phyloP scores from a whole-genome alignment of 352 stramenopile genomes.

The Globisporangium carolinianum region DNA sequence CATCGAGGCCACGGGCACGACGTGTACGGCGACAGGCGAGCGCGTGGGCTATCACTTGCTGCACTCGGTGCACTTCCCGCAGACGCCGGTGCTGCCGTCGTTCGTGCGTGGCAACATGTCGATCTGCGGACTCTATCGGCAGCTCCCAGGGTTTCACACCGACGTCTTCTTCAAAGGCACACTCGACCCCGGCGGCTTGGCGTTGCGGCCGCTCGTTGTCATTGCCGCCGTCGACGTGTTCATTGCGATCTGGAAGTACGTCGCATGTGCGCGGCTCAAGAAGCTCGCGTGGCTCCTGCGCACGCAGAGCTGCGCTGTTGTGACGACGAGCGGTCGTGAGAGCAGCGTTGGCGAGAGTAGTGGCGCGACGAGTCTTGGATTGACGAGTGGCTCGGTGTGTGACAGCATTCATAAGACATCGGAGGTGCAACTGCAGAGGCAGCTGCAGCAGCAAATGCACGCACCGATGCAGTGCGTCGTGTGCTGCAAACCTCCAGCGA shows the following conservation, averaged over 20 bases:
- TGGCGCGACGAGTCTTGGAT: background rate
- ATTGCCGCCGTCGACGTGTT: conserved; percentile 25
- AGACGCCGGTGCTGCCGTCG: conserved; percentile 1
- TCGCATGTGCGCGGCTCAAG: conserved; percentile 6
- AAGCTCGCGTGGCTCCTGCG: conserved; percentile 12
- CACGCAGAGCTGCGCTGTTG: background rate
- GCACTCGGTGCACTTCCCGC: conserved; percentile 24
- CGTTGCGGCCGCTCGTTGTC: conserved; percentile 23
- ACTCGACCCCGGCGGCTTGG: conserved; percentile 23
- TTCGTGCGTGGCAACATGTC: conserved; percentile 38
- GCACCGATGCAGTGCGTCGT: conserved; percentile 2
- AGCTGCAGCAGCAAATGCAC: background rate
- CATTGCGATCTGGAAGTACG: conserved; percentile 18
- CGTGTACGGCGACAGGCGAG: conserved; percentile 15
- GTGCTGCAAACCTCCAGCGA: background rate
- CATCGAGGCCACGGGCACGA: conserved; percentile 22
- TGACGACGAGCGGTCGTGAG: background rate
- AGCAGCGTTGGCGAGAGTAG: background rate
- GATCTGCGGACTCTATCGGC: conserved; percentile 31
- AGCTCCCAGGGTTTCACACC: conserved; percentile 17
- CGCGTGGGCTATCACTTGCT: conserved; percentile 29
- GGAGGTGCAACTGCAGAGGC: too few species aligned
- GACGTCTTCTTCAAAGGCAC: conserved; percentile 39
- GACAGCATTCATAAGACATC: too few species aligned
- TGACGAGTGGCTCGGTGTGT: too few species aligned